Base-by-base conservation (phyloP, 495 filamentous ascomycete species). In the Penicillium goetzii region DNA sequence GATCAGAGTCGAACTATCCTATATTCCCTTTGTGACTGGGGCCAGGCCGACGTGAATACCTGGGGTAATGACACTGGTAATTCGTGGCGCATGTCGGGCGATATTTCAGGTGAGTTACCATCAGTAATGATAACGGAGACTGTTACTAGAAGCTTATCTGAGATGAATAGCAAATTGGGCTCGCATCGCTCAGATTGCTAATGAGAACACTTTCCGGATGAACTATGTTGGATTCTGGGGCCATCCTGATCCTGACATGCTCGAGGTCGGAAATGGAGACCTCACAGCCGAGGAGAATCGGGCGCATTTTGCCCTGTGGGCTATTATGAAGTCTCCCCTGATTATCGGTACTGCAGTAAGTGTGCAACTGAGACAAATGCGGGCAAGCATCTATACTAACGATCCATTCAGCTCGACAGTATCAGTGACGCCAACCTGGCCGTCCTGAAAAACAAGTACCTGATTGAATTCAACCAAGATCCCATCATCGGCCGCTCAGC, bases 11-110 rank as follows among this genome's bases (percentile, higher is more conserved):
- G 85, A 9, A 79, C 81, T 0, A 90, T 92, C 49, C 71, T 89
- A 15, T 92, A 86, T 73, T 85, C 81, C 14, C 74, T 92, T 2
- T 92, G 88, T 69, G 78, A 85, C 51, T 89, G 88, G 88, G 88
- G 88, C 30, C 65, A 81, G 4, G 83, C 80, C 0, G 68, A 76
- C 56, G 83, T 85, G 2, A 78, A 83, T 43, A 62, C 65, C 2
- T 88, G 86, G 84, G 86, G 81, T 11, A 74, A 77, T 60, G 51
- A 57, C 19, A 81, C 78, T 7, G 84, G 79, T 14, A 80, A 83
- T 43, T 83, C 78, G 4, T 88, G 86, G 86, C 76, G 86, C 45
- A 81, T 83, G 65, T 76, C 76, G 11, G 79, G 78, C 12, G 86
- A 88, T 70, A 88, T 86, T 50, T 67, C 71, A 14, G 78, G 82